Conservation (phyloP, 257 asterid genomes). For the Salvia miltiorrhiza region DNA sequence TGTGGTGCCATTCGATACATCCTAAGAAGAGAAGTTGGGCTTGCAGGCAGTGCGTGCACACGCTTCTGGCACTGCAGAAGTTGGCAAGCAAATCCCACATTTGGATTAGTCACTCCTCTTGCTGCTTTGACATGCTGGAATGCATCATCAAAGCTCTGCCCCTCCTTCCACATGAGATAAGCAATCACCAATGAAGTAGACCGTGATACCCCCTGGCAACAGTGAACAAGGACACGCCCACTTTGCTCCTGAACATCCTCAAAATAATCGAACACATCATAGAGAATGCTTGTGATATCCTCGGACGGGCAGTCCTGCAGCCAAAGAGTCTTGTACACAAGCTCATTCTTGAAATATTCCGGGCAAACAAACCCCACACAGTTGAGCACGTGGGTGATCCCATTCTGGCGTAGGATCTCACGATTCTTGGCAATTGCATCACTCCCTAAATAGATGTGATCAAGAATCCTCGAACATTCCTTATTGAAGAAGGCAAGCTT, state of each 20-base stretch:
- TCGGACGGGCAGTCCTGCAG: slow-evolving; percentile 89
- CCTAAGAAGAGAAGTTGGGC: slow-evolving; percentile 73
- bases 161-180: slow-evolving; percentile 91
- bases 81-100: slow-evolving; percentile 92
- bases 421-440: slow-evolving; percentile 77
- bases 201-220: slow-evolving; percentile 90
- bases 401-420: slow-evolving; percentile 57
- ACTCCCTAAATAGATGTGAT: slow-evolving; percentile 78
- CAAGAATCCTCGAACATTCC: slow-evolving; percentile 84
- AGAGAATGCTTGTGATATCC: slow-evolving; percentile 86
- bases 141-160: slow-evolving; percentile 79
- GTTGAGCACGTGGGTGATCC: slow-evolving; percentile 89
- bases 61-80: slow-evolving; percentile 63
- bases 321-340: slow-evolving; percentile 90
- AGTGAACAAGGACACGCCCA: slow-evolving; percentile 89
- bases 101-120: slow-evolving; percentile 87
- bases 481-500: slow-evolving; percentile 81
- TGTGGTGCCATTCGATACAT: slow-evolving; percentile 89
- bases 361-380: slow-evolving; percentile 88
- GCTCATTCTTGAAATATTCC: slow-evolving; percentile 74
- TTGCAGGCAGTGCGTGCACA: slow-evolving; percentile 85
- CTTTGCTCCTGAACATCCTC: slow-evolving; percentile 80
- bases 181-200: slow-evolving; percentile 95
- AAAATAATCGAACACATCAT: slow-evolving; percentile 88
- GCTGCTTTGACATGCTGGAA: slow-evolving; percentile 78